Percentiles rank a stretch among this genome's conserved stretches.
phyloP scores from a whole-genome alignment of 2,329 filamentous ascomycete genomes.

The Trematosphaeria pertusa region DNA sequence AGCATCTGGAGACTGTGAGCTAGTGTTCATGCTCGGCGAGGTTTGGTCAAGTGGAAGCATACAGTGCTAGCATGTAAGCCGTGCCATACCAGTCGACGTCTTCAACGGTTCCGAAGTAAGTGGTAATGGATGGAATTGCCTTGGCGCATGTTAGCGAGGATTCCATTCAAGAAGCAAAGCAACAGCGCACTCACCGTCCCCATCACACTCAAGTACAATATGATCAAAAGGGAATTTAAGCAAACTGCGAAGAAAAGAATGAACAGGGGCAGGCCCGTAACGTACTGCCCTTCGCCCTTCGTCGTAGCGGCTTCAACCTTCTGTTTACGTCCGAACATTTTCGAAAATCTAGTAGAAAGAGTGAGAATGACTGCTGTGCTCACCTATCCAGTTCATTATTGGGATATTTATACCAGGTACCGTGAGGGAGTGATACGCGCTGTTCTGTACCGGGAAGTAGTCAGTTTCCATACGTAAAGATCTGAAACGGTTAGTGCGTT shows the following conservation, averaged over 20 bases:
- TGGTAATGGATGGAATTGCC: slow-evolving; percentile 55
- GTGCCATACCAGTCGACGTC: slow-evolving; percentile 58
- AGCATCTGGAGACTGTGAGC: slow-evolving; percentile 4
- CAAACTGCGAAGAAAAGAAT: slow-evolving; percentile 1
- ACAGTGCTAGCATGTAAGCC: slow-evolving; percentile 24
- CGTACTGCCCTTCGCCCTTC: not conserved
- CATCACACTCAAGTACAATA: not conserved
- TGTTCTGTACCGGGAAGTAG: no score
- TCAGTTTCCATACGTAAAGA: no score
- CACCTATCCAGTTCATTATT: no score
- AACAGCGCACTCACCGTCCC: not conserved
- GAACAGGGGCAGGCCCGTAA: slow-evolving; percentile 1
- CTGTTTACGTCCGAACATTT: not conserved
- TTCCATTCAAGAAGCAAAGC: no score
- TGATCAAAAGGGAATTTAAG: not conserved
- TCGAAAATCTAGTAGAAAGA: no score
- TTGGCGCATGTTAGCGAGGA: not conserved
- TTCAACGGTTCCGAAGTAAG: slow-evolving; percentile 52
- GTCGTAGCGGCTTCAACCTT: not conserved
- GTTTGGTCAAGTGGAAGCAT: not conserved
- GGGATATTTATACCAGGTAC: no score
- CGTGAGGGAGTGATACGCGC: no score
- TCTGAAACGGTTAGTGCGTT: no score
- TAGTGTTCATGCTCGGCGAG: not conserved
- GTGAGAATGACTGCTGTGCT: no score